Conservation (phyloP, 2,329 filamentous ascomycete genomes). For the Colletotrichum limetticola region DNA sequence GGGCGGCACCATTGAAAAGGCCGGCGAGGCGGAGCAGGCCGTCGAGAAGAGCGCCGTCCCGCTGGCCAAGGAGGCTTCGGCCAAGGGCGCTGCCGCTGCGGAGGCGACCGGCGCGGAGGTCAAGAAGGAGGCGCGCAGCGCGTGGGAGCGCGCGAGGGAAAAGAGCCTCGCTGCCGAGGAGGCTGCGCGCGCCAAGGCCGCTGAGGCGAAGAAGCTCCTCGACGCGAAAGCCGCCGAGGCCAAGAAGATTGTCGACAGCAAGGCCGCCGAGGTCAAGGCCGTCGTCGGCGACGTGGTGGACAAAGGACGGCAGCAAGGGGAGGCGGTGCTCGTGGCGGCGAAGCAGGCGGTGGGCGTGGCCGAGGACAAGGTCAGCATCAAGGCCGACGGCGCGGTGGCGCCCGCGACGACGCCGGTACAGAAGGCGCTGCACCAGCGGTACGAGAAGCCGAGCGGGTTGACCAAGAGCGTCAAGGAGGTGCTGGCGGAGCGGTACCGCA, state of each 20-base stretch:
- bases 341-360: slow-evolving; percentile 41
- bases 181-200: slow-evolving; percentile 25
- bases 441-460: slow-evolving; percentile 53
- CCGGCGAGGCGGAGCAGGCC: slow-evolving; percentile 38
- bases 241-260: slow-evolving; percentile 17
- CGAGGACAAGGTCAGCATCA: slow-evolving; percentile 41
- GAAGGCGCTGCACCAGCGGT: slow-evolving; percentile 63
- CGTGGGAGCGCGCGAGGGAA: slow-evolving; percentile 37
- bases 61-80: slow-evolving; percentile 40
- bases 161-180: slow-evolving; percentile 34
- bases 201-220: slow-evolving; percentile 24
- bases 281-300: slow-evolving; percentile 27
- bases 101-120: slow-evolving; percentile 36
- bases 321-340: slow-evolving; percentile 40
- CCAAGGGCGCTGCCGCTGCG: slow-evolving; percentile 46
- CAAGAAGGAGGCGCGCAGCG: slow-evolving; percentile 37
- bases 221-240: slow-evolving; percentile 28
- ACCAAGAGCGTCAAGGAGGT: slow-evolving; percentile 64
- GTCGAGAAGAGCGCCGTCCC: slow-evolving; percentile 28
- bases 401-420: slow-evolving; percentile 55
- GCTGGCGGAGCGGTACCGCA: slow-evolving; percentile 65
- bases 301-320: slow-evolving; percentile 29
- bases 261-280: slow-evolving; percentile 31
- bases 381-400: slow-evolving; percentile 54
- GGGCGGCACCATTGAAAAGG: slow-evolving; percentile 50